Percentiles rank a stretch among this genome's conserved stretches.
Evolutionary conservation across 352 stramenopile genomes (phyloP).

Genomic region (Phytophthora pinifolia): DNA sequence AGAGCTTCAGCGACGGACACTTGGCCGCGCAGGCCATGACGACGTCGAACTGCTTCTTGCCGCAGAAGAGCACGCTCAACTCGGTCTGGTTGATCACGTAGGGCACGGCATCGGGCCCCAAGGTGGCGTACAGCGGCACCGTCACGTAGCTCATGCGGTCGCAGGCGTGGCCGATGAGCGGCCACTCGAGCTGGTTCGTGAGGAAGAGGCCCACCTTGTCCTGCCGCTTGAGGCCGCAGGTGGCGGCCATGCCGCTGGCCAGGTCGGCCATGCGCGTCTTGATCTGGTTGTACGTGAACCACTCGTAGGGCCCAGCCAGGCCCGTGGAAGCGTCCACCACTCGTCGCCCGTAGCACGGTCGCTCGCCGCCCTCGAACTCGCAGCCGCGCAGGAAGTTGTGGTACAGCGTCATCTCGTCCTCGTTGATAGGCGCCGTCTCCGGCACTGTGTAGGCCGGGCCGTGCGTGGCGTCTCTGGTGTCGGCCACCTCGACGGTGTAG

Average conservation of each 20-base stretch:
- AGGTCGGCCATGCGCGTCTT: conserved; percentile 30
- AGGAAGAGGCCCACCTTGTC: conserved; percentile 45
- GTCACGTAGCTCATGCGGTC: conserved; percentile 42
- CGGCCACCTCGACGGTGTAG: conserved; percentile 35
- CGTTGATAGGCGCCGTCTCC: conserved; percentile 18
- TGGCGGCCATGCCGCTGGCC: conserved; percentile 32
- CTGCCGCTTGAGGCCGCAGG: conserved; percentile 34
- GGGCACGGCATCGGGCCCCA: conserved; percentile 33
- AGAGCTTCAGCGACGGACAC: conserved; percentile 34
- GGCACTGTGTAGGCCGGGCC: conserved; percentile 34
- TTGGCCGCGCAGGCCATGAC: conserved; percentile 31
- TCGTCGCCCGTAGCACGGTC: conserved; percentile 38
- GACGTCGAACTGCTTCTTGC: conserved; percentile 34
- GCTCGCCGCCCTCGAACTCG: conserved; percentile 20
- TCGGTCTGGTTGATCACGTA: conserved; percentile 53
- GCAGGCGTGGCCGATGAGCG: conserved; percentile 33
- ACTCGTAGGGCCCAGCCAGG: conserved; percentile 40
- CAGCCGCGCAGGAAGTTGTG: conserved; percentile 36
- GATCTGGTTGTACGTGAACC: conserved; percentile 53
- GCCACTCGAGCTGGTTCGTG: conserved; percentile 50
- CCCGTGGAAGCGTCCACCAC: conserved; percentile 29
- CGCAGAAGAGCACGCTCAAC: conserved; percentile 41
- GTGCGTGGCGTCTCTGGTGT: conserved; percentile 29
- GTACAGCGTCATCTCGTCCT: conserved; percentile 35
- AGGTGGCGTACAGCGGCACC: conserved; percentile 48